phyloP scores from a whole-genome alignment of 169 alveolate genomes.

The Cardiosporidium cionae region DNA sequence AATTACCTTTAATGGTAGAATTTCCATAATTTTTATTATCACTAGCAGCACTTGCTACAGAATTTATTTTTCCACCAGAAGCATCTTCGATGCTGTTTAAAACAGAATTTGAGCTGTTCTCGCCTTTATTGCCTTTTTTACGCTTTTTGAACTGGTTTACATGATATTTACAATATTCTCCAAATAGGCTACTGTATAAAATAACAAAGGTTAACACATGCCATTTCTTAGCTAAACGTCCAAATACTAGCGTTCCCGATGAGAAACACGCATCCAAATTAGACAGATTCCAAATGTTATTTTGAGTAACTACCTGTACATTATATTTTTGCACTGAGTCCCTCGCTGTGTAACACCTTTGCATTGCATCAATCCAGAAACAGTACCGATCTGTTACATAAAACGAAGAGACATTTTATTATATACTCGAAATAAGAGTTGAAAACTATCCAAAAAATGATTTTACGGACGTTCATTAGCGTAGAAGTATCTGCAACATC shows the following conservation, averaged over 20 bases:
- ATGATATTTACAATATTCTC: neutral
- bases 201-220: neutral
- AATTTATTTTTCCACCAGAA: no score
- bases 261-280: no score
- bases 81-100: no score
- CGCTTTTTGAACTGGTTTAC: neutral
- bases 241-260: neutral
- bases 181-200: neutral
- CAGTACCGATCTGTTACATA: neutral
- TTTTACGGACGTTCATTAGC: neutral
- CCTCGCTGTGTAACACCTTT: neutral
- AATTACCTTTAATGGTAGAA: no score
- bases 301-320: no score
- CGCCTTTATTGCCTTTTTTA: no score
- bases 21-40: no score
- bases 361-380: neutral
- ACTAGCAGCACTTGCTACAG: no score
- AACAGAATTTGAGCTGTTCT: no score
- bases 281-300: no score
- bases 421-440: neutral
- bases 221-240: neutral
- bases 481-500: neutral
- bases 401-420: neutral
- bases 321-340: neutral
- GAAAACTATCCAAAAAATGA: neutral